phyloP scores from a whole-genome alignment of 441 rosid genomes.

The Euphorbia neoarborescens region DNA sequence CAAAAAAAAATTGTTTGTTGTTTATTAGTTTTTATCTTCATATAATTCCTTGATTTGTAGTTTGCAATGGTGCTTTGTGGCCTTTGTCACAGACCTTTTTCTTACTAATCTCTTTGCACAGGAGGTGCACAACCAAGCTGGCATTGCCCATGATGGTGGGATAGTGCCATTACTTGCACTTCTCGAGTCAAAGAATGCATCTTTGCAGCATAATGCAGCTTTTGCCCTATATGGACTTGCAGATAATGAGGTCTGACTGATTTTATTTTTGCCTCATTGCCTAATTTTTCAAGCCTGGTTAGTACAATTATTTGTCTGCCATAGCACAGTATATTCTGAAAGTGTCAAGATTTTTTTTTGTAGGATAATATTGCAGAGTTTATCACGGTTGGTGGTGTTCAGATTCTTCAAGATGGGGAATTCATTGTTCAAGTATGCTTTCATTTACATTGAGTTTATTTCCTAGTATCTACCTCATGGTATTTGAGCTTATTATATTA shows the following conservation, averaged over 20 bases:
- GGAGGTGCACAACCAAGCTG: constrained; percentile 94
- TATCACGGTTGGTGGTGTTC: constrained; percentile 82
- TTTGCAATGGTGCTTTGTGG: not conserved
- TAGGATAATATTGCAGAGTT: constrained; percentile 90
- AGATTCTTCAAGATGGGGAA: constrained; percentile 83
- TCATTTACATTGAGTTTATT: not conserved
- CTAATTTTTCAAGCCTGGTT: not conserved
- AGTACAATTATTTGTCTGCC: not conserved
- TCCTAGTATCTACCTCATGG: not conserved
- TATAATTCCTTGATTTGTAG: not conserved
- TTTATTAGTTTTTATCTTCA: not conserved
- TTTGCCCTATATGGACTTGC: constrained; percentile 94
- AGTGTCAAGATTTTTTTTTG: constrained; percentile 11
- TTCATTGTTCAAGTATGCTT: constrained; percentile 75
- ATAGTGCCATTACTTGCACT: constrained; percentile 69
- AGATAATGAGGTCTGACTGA: constrained; percentile 68
- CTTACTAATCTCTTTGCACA: constrained; percentile 20
- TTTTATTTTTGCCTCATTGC: not conserved
- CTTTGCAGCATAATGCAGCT: constrained; percentile 95
- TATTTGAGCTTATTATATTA: not conserved
- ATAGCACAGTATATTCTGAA: constrained; percentile 2
- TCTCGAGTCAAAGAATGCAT: constrained; percentile 80
- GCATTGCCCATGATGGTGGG: constrained; percentile 84
- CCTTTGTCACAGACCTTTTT: not conserved
- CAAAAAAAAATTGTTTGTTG: not conserved